A percentile compares a stretch with the other conserved stretches of the same genome.
Evolutionary conservation across 441 rosid genomes (phyloP).

Genomic region (Flueggea neowawraea): DNA sequence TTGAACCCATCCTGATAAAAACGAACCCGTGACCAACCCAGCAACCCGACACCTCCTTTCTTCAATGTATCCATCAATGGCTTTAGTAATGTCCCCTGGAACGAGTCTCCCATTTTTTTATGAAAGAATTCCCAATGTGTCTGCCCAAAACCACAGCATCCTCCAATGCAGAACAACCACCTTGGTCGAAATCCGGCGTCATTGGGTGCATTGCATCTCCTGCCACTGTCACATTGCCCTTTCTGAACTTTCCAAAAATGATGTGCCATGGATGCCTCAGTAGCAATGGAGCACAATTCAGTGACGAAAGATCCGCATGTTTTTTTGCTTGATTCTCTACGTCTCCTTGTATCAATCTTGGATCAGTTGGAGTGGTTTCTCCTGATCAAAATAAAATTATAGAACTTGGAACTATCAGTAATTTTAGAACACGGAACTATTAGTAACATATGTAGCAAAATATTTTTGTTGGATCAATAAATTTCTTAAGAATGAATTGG

Average conservation of each 20-base stretch:
- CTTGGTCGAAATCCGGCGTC: slow-evolving; percentile 47
- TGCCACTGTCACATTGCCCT: slow-evolving; percentile 29
- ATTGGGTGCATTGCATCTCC: slow-evolving; percentile 60
- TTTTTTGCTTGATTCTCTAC: slow-evolving; percentile 24
- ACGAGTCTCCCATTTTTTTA: neutral
- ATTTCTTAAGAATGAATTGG: too few relatives aligned
- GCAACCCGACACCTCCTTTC: slow-evolving; percentile 42
- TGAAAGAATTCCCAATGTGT: slow-evolving; percentile 26
- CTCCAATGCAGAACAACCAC: slow-evolving; percentile 35
- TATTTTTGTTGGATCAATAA: too few relatives aligned
- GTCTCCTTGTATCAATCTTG: slow-evolving; percentile 23
- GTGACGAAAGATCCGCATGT: slow-evolving; percentile 28
- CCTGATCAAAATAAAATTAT: slow-evolving; percentile 6
- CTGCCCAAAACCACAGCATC: slow-evolving; percentile 46
- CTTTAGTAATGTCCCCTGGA: slow-evolving; percentile 11
- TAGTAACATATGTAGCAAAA: too few relatives aligned
- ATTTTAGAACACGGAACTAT: too few relatives aligned
- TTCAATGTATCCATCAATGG: slow-evolving; percentile 19
- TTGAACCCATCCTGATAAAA: slow-evolving; percentile 32
- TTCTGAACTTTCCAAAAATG: slow-evolving; percentile 24
- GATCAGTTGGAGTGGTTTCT: slow-evolving; percentile 11
- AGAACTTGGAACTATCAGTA: neutral
- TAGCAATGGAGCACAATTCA: slow-evolving; percentile 31
- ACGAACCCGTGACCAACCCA: slow-evolving; percentile 18
- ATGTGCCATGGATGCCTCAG: slow-evolving; percentile 40